Base-by-base conservation (phyloP, 2,329 filamentous ascomycete species). In the Ophiosphaerella herpotricha region DNA sequence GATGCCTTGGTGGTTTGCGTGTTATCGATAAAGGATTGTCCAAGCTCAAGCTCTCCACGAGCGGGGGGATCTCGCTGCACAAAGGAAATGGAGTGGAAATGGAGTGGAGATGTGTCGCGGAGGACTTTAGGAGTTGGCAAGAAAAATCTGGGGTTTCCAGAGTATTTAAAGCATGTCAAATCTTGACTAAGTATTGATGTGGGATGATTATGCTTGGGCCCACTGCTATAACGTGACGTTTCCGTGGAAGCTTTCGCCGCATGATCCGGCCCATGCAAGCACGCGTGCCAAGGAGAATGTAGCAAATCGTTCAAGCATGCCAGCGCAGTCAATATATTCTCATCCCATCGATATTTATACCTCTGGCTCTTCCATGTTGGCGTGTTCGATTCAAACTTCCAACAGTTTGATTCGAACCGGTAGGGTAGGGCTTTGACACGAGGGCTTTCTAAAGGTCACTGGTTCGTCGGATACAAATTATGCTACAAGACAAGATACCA, bases 211-310 rank as follows among this genome's bases (percentile, higher is more conserved):
- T 39, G 24, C 13, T 39, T 45, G 32, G 48, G 51, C 54, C 48
- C 51, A 52, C 54, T 12, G 5, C 31, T 48, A 49, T 5, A 47
- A 46, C 51, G 54, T 57, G 54, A 57, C 54, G 54, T 51, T 46
- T 52, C 21, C 26, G 41, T 36, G 16, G 18, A 5, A 29, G 26
- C 26, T 43, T n/a, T 18, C 4, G 18, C 43, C 51, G 51, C 42
- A 48, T 40, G 44, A 48, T 44, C 51, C 54, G 54, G 54, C 48
- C 45, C 34, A 41, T 34, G 34, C 13, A 39, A 39, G 44, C 31
- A 34, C 44, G 32, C 34, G 26, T 29, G 26, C 26, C 26, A 29
- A 29, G 26, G 7, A 11, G 26, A 29, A 29, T 29, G 26, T 11
- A 29, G 26, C 7, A 29, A 29, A 29, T 29, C 26, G 11, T 29